Evolutionary conservation across 1,139 yeast species (phyloP).

Genomic region (Taphrina confusa): DNA sequence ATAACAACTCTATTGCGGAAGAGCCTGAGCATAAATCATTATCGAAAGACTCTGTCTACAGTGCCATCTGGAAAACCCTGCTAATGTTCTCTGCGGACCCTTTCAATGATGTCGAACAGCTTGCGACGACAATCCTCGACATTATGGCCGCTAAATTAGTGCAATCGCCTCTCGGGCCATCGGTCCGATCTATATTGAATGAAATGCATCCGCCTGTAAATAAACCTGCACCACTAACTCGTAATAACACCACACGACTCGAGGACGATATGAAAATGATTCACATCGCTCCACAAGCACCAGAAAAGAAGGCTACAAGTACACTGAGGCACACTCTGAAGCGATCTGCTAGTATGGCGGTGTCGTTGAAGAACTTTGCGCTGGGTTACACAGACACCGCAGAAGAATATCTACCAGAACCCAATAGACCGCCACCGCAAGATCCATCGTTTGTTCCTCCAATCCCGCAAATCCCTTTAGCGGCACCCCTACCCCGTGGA

Average conservation of each 20-base stretch:
- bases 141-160: slow-evolving; percentile 66
- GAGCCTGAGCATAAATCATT: slow-evolving; percentile 9
- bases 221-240: slow-evolving; percentile 19
- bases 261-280: slow-evolving; percentile 13
- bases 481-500: slow-evolving; percentile 34
- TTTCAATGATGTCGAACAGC: slow-evolving; percentile 71
- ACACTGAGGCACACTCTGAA: slow-evolving; percentile 41
- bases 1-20: slow-evolving; percentile 42
- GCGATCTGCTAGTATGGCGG: slow-evolving; percentile 49
- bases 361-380: slow-evolving; percentile 46
- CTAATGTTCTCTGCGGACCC: slow-evolving; percentile 86
- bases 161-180: slow-evolving; percentile 62
- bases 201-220: slow-evolving; percentile 17
- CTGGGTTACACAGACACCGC: slow-evolving; percentile 42
- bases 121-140: slow-evolving; percentile 76
- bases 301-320: slow-evolving; percentile 7
- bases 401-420: slow-evolving; percentile 37
- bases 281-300: slow-evolving; percentile 9
- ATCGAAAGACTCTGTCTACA: slow-evolving; percentile 79
- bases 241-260: slow-evolving; percentile 6
- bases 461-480: slow-evolving; percentile 40
- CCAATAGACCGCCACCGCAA: slow-evolving; percentile 40
- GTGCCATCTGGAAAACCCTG: slow-evolving; percentile 84
- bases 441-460: slow-evolving; percentile 42
- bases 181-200: slow-evolving; percentile 58